A percentile compares a stretch with the other conserved stretches of the same genome.
These are phyloP conservation scores for Coemansia sp. DNA, from an alignment of 192 early-diverging fungal species.

Conservation along the genomic window DNA sequence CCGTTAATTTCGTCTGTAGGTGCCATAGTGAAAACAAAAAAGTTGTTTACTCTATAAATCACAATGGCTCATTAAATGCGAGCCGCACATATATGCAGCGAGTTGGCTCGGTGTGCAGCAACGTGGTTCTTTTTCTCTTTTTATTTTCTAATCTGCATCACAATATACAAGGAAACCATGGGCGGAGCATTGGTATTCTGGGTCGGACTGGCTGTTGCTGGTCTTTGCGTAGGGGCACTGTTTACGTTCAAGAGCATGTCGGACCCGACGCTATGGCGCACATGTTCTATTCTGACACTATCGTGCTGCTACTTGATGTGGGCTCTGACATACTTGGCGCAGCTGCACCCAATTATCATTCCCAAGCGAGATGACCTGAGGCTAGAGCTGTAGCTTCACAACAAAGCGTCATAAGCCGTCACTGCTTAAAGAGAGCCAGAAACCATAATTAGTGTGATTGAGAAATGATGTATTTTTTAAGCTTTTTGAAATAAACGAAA, in stretches of 20 bases:
- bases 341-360: slow-evolving; percentile 77
- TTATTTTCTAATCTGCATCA: no score
- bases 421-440: not conserved
- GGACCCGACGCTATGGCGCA: slow-evolving; percentile 54
- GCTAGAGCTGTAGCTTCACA: slow-evolving; percentile 33
- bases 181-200: slow-evolving; percentile 49
- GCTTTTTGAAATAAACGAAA: not conserved
- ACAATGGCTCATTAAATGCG: no score
- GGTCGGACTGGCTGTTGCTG: slow-evolving; percentile 36
- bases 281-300: slow-evolving; percentile 45
- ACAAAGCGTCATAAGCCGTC: not conserved
- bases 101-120: no score
- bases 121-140: no score
- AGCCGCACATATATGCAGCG: no score
- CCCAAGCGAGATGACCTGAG: slow-evolving; percentile 71
- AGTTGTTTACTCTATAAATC: slow-evolving; percentile 8
- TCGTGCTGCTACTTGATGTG: slow-evolving; percentile 66
- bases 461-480: not conserved
- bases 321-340: slow-evolving; percentile 86
- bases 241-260: slow-evolving; percentile 43
- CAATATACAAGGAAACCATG: slow-evolving; percentile 31
- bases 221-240: slow-evolving; percentile 29
- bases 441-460: not conserved
- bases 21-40: slow-evolving; percentile 3
- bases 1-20: not conserved